A percentile compares a stretch with the other conserved stretches of the same genome.
Evolutionary conservation across 2,329 filamentous ascomycete species (phyloP).

Genomic region (Sporothrix pseudoabietina): DNA sequence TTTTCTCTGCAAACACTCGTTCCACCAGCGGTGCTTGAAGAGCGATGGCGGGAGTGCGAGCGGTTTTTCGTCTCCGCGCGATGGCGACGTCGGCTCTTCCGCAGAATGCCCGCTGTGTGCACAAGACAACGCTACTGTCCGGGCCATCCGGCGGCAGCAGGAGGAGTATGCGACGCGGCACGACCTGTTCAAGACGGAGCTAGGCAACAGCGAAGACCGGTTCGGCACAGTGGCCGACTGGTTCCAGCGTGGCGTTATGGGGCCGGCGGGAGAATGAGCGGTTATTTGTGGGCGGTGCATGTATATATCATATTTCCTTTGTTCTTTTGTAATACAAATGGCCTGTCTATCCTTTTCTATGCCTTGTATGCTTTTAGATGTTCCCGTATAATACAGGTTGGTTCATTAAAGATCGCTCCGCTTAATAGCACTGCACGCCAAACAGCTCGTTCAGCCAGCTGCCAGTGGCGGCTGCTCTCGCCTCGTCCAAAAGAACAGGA

Average conservation of each 20-base stretch:
- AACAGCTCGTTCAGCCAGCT: constrained; percentile 42
- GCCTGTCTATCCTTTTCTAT: constrained; percentile 19
- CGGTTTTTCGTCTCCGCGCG: constrained; percentile 48
- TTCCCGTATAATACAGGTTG: background rate
- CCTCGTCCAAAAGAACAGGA: constrained; percentile 28
- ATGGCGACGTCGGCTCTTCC: background rate
- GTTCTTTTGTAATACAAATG: constrained; percentile 1
- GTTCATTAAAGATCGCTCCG: background rate
- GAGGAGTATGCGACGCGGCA: constrained; percentile 83
- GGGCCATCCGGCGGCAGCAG: constrained; percentile 82
- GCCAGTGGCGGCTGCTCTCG: constrained; percentile 31
- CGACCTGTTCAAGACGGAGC: constrained; percentile 81
- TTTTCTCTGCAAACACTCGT: constrained; percentile 95
- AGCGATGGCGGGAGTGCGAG: constrained; percentile 44
- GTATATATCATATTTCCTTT: constrained; percentile 1
- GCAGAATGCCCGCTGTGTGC: constrained; percentile 85
- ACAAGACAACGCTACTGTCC: constrained; percentile 80
- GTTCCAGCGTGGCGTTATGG: constrained; percentile 93
- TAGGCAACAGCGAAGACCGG: constrained; percentile 75
- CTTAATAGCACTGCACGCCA: constrained; percentile 30
- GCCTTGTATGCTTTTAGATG: constrained; percentile 10
- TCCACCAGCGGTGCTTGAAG: constrained; percentile 84
- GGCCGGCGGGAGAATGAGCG: constrained; percentile 41
- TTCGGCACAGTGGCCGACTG: constrained; percentile 93
- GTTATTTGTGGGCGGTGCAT: background rate